Base-by-base conservation (phyloP, 148 eudicot genomes). In the Cornus controversa region DNA sequence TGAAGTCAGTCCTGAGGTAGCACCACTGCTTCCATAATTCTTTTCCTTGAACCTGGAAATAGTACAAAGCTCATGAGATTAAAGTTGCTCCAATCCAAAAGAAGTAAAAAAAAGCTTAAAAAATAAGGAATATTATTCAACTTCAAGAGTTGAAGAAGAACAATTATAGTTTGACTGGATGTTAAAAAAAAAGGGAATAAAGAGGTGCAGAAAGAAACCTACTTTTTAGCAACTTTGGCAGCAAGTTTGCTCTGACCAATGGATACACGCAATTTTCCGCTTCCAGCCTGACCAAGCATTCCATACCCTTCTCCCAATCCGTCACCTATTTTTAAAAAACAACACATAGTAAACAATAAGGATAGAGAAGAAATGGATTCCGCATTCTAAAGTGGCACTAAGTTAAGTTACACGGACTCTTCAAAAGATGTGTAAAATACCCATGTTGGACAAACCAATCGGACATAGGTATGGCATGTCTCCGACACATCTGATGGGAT, bases 231-330 rank as follows among this genome's bases (percentile, higher is more conserved):
- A 69, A 87, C 97, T 91, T 90, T 96, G 24, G 92, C 94, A 47
- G 94, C 91, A 81, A 95, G 98, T 80, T 88, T 91, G 91, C 87
- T 96, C 71, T 91, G 97, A 79, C 90, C 93, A 82, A 86, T 90
- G 74, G 99, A 84, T 76, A 96, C 93, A 65, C 98, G 94, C 72
- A 93, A 75, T 84, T 90, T 93, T 69, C 99, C 99, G 78, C 88
- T 96, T 77, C 99, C 98, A 73, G 99, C 98, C 81, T 96, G 98
- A 74, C 98, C 99, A 70, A 96, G 98, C 99, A 96, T 96, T 31
- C 99, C 99, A 84, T 96, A 96, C 67, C 99, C 99, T 86, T 93
- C 99, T 64, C 99, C 99, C 65, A 96, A 83, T 36, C 99, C 98
- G 86, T 93, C 99, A 73, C 98, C 99, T 96, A 71, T 77, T 28